Evolutionary conservation across 495 filamentous ascomycete genomes (phyloP), one percentile per base, ranked within the genome.

Genomic region (Lasiosphaeria hispida): DNA sequence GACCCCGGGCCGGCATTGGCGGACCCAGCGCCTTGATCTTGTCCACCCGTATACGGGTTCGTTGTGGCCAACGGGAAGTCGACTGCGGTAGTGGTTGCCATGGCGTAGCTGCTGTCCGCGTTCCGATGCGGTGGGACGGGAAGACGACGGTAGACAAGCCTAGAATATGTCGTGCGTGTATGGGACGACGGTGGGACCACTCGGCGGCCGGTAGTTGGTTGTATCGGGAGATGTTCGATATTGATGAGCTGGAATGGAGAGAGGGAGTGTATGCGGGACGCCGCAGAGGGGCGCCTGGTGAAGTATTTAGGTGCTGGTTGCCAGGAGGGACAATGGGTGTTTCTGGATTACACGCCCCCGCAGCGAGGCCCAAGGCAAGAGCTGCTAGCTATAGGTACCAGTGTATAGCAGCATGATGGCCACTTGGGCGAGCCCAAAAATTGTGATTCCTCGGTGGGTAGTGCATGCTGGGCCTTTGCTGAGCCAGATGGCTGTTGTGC

Each of bases 31-130:
- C 41, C 53, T 19, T 55, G 41, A 1, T 44, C 53, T 6, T 44
- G 35, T 15, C 34, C 37, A 41, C 62, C 69, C n/a, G 57, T 53
- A 53, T 58, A 72, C 10, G 65, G 63, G 23, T 57, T 58, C 35
- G 74, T 72, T 9, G 71, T 73, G n/a, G 74, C 65, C 48, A 79
- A 65, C 7, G 72, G 70, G 38, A 76, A 75, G 43, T 48, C 48
- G 0, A 57, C 42, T 4, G 17, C 13, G 10, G 51, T 42, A 35
- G 38, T 33, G 13, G 62, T 55, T 6, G 63, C 59, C 67, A 67
- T 69, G 51, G 18, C 55, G 49, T 34, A 17, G 14, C 56, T 10
- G 51, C 48, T 7, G 55, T 6, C n/a, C 55, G 41, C 42, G 35
- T 34, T 10, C 10, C 37, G 18, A 48, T 38, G 45, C 11, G 15